Evolutionary conservation across 2,329 filamentous ascomycete species (phyloP).

Genomic region (Cylindrodendrum hubeiense): DNA sequence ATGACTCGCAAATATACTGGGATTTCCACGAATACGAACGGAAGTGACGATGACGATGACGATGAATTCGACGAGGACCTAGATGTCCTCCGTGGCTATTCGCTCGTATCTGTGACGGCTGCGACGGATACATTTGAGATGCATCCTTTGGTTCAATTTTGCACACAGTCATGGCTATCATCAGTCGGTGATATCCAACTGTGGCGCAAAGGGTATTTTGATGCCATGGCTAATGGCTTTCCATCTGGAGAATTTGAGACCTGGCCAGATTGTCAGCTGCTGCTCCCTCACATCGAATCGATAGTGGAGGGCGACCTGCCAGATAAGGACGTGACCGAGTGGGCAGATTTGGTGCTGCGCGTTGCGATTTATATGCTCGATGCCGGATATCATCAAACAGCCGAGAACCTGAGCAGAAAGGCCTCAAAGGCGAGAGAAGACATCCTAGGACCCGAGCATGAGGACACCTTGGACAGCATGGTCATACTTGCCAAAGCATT

Average conservation of each 20-base stretch:
- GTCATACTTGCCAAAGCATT: neutral
- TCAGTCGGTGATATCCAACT: neutral
- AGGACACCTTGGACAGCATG: neutral
- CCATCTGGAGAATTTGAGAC: neutral
- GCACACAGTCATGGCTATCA: conserved; percentile 2
- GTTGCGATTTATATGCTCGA: neutral
- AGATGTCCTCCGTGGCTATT: conserved; percentile 26
- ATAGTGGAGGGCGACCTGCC: neutral
- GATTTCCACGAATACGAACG: neutral
- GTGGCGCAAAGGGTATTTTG: neutral
- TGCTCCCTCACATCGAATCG: neutral
- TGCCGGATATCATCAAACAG: neutral
- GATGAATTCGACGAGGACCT: conserved; percentile 28
- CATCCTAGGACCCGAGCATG: neutral
- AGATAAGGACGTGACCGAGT: neutral
- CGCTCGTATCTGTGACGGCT: neutral
- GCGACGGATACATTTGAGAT: conserved; percentile 9
- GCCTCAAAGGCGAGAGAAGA: no score
- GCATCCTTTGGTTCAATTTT: conserved; percentile 3
- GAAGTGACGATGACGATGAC: neutral
- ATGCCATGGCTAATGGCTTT: neutral
- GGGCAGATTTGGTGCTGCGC: neutral
- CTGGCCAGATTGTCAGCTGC: neutral
- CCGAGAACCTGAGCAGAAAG: neutral
- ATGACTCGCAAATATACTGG: neutral